Percentiles rank a stretch among this genome's conserved stretches.
These are phyloP conservation scores for Solanum pinnatisectum DNA, from an alignment of 257 asterid genomes.

Conservation along the genomic window DNA sequence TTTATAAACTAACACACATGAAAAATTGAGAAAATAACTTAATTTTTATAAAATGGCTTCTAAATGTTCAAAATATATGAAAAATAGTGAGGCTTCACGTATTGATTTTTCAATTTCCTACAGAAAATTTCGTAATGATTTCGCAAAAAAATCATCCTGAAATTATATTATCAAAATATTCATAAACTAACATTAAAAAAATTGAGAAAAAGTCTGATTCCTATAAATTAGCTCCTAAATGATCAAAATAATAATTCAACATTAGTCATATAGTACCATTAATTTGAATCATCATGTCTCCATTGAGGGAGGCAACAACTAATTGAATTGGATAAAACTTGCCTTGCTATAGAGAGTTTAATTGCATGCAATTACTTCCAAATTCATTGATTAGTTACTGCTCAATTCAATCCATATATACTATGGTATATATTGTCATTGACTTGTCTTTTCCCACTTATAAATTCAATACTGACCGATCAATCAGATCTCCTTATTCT, in stretches of 20 bases:
- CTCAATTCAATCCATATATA: neutral
- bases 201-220: no score
- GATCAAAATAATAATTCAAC: neutral
- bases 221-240: neutral
- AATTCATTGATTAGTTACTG: neutral
- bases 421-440: neutral
- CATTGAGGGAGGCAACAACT: neutral
- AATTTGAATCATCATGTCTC: neutral
- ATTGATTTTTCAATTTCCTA: no score
- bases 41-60: no score
- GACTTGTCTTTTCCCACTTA: no score
- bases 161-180: no score
- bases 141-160: no score
- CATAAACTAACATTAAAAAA: no score
- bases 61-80: no score
- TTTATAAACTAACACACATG: no score
- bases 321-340: neutral
- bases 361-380: neutral
- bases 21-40: no score
- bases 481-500: rapidly evolving
- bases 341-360: neutral
- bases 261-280: neutral
- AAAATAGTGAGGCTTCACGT: neutral
- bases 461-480: no score
- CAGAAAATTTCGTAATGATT: rapidly evolving